These are phyloP conservation scores for Globisporangium cylindrosporum DNA, from an alignment of 352 stramenopile species.

Conservation along the genomic window DNA sequence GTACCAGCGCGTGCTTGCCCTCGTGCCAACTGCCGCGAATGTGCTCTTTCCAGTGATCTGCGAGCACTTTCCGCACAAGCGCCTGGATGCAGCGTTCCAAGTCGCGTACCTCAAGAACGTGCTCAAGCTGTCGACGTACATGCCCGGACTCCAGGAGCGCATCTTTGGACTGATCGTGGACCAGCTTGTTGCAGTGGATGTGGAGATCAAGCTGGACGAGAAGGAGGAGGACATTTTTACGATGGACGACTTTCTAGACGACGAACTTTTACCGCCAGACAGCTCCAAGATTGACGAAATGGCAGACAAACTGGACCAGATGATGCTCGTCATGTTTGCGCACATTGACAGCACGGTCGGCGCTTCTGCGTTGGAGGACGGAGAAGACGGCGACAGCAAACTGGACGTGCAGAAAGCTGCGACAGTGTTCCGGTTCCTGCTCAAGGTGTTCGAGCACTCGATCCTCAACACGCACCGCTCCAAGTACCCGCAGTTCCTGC, in stretches of 20 bases:
- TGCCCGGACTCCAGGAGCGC: slow-evolving; percentile 69
- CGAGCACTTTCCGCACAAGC: slow-evolving; percentile 83
- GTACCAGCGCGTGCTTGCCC: slow-evolving; percentile 57
- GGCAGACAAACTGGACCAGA: slow-evolving; percentile 85
- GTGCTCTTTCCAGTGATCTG: slow-evolving; percentile 74
- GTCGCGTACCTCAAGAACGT: slow-evolving; percentile 74
- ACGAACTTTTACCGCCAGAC: slow-evolving; percentile 64
- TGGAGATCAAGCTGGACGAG: slow-evolving; percentile 88
- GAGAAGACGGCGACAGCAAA: background rate
- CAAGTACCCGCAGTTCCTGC: slow-evolving; percentile 92
- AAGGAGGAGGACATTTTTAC: slow-evolving; percentile 83
- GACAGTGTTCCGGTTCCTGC: slow-evolving; percentile 70
- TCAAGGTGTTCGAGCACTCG: slow-evolving; percentile 84
- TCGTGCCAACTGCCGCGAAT: slow-evolving; percentile 76
- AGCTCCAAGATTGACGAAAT: slow-evolving; percentile 66
- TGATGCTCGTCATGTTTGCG: slow-evolving; percentile 89
- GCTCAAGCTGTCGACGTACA: slow-evolving; percentile 63
- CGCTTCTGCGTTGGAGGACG: slow-evolving; percentile 13
- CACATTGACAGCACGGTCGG: slow-evolving; percentile 54
- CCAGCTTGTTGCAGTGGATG: slow-evolving; percentile 81
- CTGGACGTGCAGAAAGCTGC: slow-evolving; percentile 41
- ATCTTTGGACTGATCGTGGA: slow-evolving; percentile 85
- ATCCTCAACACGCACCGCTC: slow-evolving; percentile 89
- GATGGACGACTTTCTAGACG: slow-evolving; percentile 79
- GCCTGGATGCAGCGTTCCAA: slow-evolving; percentile 61